Evolutionary conservation across 129 eudicot genomes (phyloP).

Genomic region (Helianthus annuus): DNA sequence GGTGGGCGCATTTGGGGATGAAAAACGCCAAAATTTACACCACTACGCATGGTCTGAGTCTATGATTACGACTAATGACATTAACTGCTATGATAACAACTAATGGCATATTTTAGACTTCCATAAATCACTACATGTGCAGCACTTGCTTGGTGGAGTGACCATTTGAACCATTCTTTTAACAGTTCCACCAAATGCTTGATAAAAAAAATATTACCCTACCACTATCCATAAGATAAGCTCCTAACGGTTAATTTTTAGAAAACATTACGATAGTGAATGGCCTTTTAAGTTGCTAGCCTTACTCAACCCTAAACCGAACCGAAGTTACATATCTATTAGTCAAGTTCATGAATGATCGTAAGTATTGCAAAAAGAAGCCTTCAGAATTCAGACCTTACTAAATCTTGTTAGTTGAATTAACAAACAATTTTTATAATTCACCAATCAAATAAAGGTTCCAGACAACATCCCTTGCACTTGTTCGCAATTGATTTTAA

Average conservation of each 20-base stretch:
- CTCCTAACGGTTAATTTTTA: neutral
- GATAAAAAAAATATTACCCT: neutral
- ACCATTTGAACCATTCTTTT: slow-evolving; percentile 1
- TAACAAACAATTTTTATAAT: slow-evolving; percentile 7
- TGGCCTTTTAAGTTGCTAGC: slow-evolving; percentile 1
- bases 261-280: neutral
- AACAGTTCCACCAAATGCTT: slow-evolving; percentile 10
- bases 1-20: too few relatives aligned
- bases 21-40: too few relatives aligned
- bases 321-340: neutral
- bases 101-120: slow-evolving; percentile 12
- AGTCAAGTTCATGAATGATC: neutral
- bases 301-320: slow-evolving; percentile 3
- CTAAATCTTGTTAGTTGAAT: slow-evolving; percentile 14
- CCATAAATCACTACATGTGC: neutral
- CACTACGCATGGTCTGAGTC: too few relatives aligned
- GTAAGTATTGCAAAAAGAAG: neutral
- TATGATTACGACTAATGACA: neutral
- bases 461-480: slow-evolving; percentile 6
- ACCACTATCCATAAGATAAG: slow-evolving; percentile 13
- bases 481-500: neutral
- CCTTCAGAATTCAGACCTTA: neutral
- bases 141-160: neutral
- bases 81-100: slow-evolving; percentile 1
- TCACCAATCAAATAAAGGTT: slow-evolving; percentile 16